Conservation (phyloP, 306 rosid genomes). For the Pyrus communis region DNA sequence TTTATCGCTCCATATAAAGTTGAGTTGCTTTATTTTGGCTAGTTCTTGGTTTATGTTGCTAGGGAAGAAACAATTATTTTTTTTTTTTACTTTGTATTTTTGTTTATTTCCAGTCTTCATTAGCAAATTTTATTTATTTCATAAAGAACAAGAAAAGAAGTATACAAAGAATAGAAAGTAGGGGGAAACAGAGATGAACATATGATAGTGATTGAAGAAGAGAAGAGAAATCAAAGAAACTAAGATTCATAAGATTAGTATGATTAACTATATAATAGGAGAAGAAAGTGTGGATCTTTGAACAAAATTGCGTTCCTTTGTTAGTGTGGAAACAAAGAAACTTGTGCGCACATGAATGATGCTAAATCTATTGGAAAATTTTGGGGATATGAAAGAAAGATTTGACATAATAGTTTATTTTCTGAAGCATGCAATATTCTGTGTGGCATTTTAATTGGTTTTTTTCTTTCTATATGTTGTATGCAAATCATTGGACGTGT, state of each 20-base stretch:
- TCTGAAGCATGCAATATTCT: neutral
- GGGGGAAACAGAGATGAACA: neutral
- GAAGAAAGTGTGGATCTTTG: neutral
- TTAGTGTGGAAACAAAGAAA: neutral
- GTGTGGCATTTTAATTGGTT: neutral
- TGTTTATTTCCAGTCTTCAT: neutral
- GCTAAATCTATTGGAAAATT: no score
- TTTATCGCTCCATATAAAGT: no score
- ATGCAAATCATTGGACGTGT: neutral
- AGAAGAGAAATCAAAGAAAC: neutral
- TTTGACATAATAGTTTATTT: no score
- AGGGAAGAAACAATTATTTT: neutral
- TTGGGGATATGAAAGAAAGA: no score
- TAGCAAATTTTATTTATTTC: neutral
- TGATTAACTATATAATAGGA: neutral
- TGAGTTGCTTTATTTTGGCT: neutral
- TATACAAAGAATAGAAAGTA: neutral
- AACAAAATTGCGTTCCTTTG: neutral
- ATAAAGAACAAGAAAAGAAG: neutral
- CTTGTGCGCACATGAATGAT: no score
- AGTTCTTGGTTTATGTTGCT: neutral
- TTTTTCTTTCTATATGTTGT: neutral
- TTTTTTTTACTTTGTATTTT: neutral
- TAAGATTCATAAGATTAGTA: neutral
- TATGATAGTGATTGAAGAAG: neutral